phyloP scores from a whole-genome alignment of 257 asterid genomes.

The Solanum sejunctum region DNA sequence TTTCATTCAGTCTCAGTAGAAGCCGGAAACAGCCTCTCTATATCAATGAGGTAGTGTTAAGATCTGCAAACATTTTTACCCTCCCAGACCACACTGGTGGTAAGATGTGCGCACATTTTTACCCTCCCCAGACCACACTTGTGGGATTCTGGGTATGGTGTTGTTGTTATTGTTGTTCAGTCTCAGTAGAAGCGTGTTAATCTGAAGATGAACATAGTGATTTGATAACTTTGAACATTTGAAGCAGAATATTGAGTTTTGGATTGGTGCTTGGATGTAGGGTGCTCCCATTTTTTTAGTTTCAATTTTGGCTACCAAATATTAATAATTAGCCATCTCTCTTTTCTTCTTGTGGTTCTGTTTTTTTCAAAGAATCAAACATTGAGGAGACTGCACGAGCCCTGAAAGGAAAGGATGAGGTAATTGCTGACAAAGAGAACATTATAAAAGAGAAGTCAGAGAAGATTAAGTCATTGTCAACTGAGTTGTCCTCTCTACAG shows the following conservation, averaged over 20 bases:
- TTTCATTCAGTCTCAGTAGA: neutral
- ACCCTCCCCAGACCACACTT: too few species aligned
- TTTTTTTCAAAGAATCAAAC: slow-evolving; percentile 35
- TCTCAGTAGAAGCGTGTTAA: neutral
- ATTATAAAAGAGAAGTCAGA: slow-evolving; percentile 48
- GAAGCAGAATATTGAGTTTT: neutral
- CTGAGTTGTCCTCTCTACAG: slow-evolving; percentile 54
- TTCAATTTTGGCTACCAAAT: neutral
- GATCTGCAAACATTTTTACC: too few species aligned
- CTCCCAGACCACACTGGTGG: too few species aligned
- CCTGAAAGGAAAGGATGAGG: slow-evolving; percentile 51
- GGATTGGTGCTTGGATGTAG: neutral
- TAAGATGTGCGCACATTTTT: too few species aligned
- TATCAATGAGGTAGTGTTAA: too few species aligned
- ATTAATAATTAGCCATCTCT: neutral
- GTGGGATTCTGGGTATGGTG: too few species aligned
- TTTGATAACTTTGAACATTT: neutral
- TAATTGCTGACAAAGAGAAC: slow-evolving; percentile 56
- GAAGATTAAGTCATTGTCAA: slow-evolving; percentile 47
- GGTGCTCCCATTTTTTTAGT: neutral
- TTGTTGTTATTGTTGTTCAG: neutral
- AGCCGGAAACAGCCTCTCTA: neutral
- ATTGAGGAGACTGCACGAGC: slow-evolving; percentile 55
- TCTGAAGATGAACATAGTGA: neutral
- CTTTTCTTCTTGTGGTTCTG: neutral